Base-by-base conservation (phyloP, 352 stramenopile species). In the Globisporangium mamillatum region DNA sequence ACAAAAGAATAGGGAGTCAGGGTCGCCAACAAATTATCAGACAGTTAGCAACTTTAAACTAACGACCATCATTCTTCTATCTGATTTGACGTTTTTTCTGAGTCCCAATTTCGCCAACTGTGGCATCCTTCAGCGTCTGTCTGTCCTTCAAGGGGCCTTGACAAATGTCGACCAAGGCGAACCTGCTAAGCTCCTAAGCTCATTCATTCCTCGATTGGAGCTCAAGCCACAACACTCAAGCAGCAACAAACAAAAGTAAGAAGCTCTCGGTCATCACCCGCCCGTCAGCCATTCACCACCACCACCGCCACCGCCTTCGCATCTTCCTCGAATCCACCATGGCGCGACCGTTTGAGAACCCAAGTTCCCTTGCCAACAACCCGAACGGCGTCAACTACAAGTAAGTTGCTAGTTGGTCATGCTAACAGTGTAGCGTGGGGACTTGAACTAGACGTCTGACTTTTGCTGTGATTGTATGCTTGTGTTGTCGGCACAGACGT, bases 201-300 rank as follows among this genome's bases (percentile, higher is more conserved):
- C n/a, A 32, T 14, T 58, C 52, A 58, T 58, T 58, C 24, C 52
- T 29, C 24, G 9, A 29, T 36, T 36, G 16, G 52, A 36, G 24
- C 38, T 20, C 38, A 20, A 48, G 38, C 14, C 38, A 48, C 18
- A 16, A 48, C 12, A 58, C 9, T n/a, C 24, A 29, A 58, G 27
- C 27, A 56, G 10, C 24, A 10, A 6, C 52, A 58, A 36, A 4
- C 50, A 25, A 9, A 29, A 57, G 4, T 24, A 16, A 4, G 3
- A 8, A 22, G 12, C 50, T 27, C 27, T 58, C 52, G 52, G 38
- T n/a, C 38, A 20, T 48, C 38, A 48, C 52, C 24, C 25, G 10
- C 22, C 52, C 27, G 18, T 9, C 24, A 58, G 52, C 52, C 50
- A 58, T 58, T 58, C 52, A 22, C 14, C 53, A 59, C 53, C 53